Conservation (phyloP, 1,284 basidiomycete genomes). For the Malassezia equina region DNA sequence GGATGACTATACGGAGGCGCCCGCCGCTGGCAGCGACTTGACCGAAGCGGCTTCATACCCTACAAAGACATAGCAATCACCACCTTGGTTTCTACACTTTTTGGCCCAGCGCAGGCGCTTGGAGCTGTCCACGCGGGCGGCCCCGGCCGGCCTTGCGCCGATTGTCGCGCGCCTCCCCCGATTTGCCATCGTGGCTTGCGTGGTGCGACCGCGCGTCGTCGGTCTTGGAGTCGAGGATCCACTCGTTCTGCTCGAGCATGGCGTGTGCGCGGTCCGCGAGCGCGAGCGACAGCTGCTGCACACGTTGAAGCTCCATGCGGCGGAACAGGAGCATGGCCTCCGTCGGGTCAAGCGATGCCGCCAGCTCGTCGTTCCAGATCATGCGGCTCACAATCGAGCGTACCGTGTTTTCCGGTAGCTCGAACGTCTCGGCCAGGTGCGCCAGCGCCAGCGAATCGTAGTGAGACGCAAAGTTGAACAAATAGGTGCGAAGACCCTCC, state of each 20-base stretch:
- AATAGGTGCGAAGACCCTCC: conserved; percentile 87
- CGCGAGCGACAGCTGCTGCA: conserved; percentile 43
- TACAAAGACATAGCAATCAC: not conserved
- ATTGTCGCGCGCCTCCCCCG: conserved; percentile 28
- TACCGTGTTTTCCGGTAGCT: conserved; percentile 65
- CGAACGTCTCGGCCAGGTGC: conserved; percentile 77
- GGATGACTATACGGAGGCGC: conserved; percentile 2
- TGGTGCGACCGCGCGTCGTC: conserved; percentile 49
- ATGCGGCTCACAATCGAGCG: conserved; percentile 92
- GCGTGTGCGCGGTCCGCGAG: conserved; percentile 76
- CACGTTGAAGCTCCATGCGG: conserved; percentile 63
- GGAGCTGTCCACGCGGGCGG: conserved; percentile 29
- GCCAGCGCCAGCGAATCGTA: conserved; percentile 83
- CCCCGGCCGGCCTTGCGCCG: conserved; percentile 37
- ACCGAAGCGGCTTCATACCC: not conserved
- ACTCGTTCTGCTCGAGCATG: conserved; percentile 92
- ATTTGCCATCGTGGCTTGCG: conserved; percentile 8
- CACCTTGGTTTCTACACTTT: conserved; percentile 22
- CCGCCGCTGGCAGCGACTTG: not conserved
- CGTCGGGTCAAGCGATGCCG: conserved; percentile 77
- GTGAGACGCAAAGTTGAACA: conserved; percentile 94
- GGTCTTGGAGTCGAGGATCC: conserved; percentile 78
- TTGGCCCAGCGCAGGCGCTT: conserved; percentile 36
- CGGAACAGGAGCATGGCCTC: conserved; percentile 81
- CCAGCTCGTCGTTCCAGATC: conserved; percentile 96